Base-by-base conservation (phyloP, 768 basidiomycete species). In the Russula abietina region DNA sequence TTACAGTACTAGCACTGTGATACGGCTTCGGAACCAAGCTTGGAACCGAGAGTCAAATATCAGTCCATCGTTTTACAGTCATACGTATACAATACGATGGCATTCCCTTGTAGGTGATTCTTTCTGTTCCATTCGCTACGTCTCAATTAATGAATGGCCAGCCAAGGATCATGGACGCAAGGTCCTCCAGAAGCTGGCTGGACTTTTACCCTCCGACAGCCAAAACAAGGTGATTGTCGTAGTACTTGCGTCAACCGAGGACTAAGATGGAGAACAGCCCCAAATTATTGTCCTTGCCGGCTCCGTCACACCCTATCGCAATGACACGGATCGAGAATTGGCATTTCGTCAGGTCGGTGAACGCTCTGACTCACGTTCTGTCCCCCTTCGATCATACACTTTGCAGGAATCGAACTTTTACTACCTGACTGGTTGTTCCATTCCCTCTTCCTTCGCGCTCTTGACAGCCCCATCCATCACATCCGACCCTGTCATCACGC, bases 301-400 rank as follows among this genome's bases (percentile, higher is more conserved):
- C n/a, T 82, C 81, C 67, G 76, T 74, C 6, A 83, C 81, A 2
- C 76, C 79, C 0, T 91, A 78, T 70, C 78, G 91, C 65, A 83
- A 91, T 71, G 92, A 94, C 71, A 94, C 93, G 12, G 92, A 95
- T 71, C 81, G 91, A 36, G 91, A 93, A 74, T 75, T 91, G 48
- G 71, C 78, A 4, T 91, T 92, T 69, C 79, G 83, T 60, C 79
- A 80, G 70, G 80, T 74, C 0, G 4, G 60, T 57, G 9, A n/a
- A 14, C 43, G 22, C 24, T 28, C 24, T 45, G 28, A 24, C 67
- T 74, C 73, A 49, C 76, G 77, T 64, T 22, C 12, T 41, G 11
- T 50, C 28, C 14, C 1, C 36, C 32, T 12, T 59, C 17, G 14
- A 22, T 28, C 36, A 38, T 48, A 54, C 56, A 26, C 36, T 11